phyloP scores from a whole-genome alignment of 805 yeast species.

The Candida parachauliodes region DNA sequence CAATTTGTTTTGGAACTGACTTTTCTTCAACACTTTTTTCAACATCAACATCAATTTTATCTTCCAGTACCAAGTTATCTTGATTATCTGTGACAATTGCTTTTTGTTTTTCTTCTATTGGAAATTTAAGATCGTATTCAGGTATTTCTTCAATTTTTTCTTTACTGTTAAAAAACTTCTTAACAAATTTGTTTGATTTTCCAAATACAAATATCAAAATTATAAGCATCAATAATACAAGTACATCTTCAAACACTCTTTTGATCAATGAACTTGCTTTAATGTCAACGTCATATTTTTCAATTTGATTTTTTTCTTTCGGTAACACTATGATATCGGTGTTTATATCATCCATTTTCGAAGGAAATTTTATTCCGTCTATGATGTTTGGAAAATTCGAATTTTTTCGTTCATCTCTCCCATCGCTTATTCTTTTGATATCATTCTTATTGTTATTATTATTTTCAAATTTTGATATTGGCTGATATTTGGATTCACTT shows the following conservation, averaged over 20 bases:
- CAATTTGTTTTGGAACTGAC: slow-evolving; percentile 15
- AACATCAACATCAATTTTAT: slow-evolving; percentile 7
- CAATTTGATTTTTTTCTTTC: neutral
- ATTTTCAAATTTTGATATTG: slow-evolving; percentile 25
- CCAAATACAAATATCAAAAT: slow-evolving; percentile 34
- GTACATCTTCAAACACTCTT: slow-evolving; percentile 48
- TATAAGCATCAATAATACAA: slow-evolving; percentile 39
- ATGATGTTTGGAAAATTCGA: slow-evolving; percentile 23
- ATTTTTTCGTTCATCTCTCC: slow-evolving; percentile 7
- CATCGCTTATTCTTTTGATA: slow-evolving; percentile 25
- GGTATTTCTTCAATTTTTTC: slow-evolving; percentile 4
- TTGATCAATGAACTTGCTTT: slow-evolving; percentile 6
- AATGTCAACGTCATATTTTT: neutral
- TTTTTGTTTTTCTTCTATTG: slow-evolving; percentile 11
- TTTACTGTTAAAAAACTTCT: slow-evolving; percentile 2
- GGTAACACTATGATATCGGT: slow-evolving; percentile 13
- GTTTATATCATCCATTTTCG: slow-evolving; percentile 3
- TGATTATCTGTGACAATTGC: slow-evolving; percentile 17
- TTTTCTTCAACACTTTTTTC: slow-evolving; percentile 12
- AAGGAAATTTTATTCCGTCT: slow-evolving; percentile 34
- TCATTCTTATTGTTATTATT: slow-evolving; percentile 8
- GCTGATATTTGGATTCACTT: slow-evolving; percentile 32
- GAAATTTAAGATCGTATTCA: slow-evolving; percentile 1
- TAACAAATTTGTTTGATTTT: slow-evolving; percentile 23
- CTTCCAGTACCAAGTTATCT: neutral